phyloP scores from a whole-genome alignment of 2,329 filamentous ascomycete genomes.

The Aspergillus versicolor region DNA sequence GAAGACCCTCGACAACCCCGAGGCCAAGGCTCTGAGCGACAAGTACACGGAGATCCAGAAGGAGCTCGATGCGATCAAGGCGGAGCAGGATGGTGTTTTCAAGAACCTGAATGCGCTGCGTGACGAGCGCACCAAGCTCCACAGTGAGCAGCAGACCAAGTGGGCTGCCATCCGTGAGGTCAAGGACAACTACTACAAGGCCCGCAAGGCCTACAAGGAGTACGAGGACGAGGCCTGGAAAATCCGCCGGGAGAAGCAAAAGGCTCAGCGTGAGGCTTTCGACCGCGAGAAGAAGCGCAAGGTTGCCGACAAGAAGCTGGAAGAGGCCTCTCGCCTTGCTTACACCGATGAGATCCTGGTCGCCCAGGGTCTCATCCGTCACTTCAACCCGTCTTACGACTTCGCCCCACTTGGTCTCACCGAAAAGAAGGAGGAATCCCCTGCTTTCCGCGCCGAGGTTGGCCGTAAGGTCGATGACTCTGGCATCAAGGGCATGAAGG shows the following conservation, averaged over 20 bases:
- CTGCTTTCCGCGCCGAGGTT: slow-evolving; percentile 74
- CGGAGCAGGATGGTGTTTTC: slow-evolving; percentile 85
- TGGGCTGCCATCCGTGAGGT: slow-evolving; percentile 77
- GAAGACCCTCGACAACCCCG: slow-evolving; percentile 87
- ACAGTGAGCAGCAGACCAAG: slow-evolving; percentile 83
- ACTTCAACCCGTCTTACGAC: slow-evolving; percentile 85
- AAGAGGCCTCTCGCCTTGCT: slow-evolving; percentile 66
- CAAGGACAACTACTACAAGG: slow-evolving; percentile 84
- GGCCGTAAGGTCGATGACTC: slow-evolving; percentile 80
- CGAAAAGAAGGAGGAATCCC: slow-evolving; percentile 50
- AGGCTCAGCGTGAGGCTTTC: slow-evolving; percentile 68
- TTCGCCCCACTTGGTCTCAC: slow-evolving; percentile 57
- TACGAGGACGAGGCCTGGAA: slow-evolving; percentile 83
- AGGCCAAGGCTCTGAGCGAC: slow-evolving; percentile 82
- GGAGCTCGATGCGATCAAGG: slow-evolving; percentile 87
- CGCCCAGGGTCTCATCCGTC: slow-evolving; percentile 81
- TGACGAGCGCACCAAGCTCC: slow-evolving; percentile 80
- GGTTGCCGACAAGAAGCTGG: slow-evolving; percentile 55
- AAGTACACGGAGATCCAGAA: slow-evolving; percentile 81
- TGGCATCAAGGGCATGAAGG: slow-evolving; percentile 79
- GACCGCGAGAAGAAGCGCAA: slow-evolving; percentile 52
- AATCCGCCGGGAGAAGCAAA: slow-evolving; percentile 72
- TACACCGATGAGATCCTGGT: slow-evolving; percentile 91
- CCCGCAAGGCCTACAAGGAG: slow-evolving; percentile 76
- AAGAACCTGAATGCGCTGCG: slow-evolving; percentile 82